Conservation (phyloP, 208 protist genomes). For the Phytomonas sp. region DNA sequence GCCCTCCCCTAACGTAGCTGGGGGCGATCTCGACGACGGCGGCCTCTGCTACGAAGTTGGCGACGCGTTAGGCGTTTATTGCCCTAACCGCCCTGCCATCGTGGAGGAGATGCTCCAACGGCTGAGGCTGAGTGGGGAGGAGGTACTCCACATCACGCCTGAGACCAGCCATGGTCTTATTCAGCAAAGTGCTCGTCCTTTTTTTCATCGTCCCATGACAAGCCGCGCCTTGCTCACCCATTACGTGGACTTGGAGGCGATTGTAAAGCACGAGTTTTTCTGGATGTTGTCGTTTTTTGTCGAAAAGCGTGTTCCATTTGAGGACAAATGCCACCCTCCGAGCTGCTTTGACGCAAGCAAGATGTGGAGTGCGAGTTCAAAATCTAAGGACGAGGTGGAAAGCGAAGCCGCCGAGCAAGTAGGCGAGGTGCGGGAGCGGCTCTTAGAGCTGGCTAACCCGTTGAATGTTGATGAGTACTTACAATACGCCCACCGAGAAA, state of each 20-base stretch:
- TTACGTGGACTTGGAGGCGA: constrained; percentile 79
- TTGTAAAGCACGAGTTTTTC: constrained; percentile 62
- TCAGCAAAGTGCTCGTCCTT: constrained; percentile 35
- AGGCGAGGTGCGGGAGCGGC: constrained; percentile 38
- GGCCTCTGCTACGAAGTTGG: constrained; percentile 46
- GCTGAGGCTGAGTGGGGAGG: constrained; percentile 26
- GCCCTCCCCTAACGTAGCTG: background rate
- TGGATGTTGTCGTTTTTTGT: constrained; percentile 66
- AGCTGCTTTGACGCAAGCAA: background rate
- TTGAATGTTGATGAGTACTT: constrained; percentile 59
- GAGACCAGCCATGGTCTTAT: constrained; percentile 38
- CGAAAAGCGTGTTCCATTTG: constrained; percentile 1
- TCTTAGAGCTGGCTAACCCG: constrained; percentile 61
- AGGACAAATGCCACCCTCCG: background rate
- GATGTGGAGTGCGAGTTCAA: background rate
- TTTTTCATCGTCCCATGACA: constrained; percentile 40
- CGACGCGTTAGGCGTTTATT: constrained; percentile 77
- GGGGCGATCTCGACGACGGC: background rate
- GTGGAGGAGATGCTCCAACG: constrained; percentile 47
- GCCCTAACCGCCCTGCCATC: constrained; percentile 32
- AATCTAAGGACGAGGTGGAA: constrained; percentile 6
- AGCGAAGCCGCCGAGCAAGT: constrained; percentile 15
- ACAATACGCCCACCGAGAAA: constrained; percentile 75
- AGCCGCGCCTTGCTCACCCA: constrained; percentile 37
- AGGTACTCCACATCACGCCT: constrained; percentile 36